These are phyloP conservation scores for Aspergillus piperis DNA, from an alignment of 2,329 filamentous ascomycete genomes.

Conservation along the genomic window DNA sequence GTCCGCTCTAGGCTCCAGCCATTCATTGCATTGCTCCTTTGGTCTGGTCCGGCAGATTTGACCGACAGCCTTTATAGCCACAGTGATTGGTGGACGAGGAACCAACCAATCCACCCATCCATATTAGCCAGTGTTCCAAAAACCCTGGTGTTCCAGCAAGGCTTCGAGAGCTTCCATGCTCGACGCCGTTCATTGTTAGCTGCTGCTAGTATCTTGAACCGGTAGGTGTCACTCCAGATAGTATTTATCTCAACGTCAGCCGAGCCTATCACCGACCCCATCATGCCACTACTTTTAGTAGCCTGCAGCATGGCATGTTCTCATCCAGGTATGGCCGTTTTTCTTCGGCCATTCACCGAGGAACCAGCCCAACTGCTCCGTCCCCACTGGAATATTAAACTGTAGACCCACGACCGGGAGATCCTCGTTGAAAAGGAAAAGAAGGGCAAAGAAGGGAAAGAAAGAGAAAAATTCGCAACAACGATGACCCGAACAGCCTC, in stretches of 20 bases:
- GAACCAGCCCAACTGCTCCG: neutral
- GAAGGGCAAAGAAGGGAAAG: too few species aligned
- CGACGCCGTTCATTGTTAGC: neutral
- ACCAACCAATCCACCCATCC: neutral
- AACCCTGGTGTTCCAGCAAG: neutral
- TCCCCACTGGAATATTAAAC: neutral
- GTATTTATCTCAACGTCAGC: neutral
- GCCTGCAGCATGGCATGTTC: neutral
- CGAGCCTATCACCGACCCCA: neutral
- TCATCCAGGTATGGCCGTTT: too few species aligned
- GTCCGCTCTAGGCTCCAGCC: neutral
- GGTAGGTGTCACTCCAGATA: neutral
- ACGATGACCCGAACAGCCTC: conserved; percentile 2
- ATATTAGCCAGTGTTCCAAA: neutral
- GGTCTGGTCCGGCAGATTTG: neutral
- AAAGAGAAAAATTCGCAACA: neutral
- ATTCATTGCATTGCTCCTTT: neutral
- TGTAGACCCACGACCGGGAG: neutral
- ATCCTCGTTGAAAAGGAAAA: neutral
- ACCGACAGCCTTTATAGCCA: neutral
- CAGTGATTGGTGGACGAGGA: neutral
- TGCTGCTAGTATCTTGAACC: neutral
- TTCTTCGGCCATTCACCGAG: neutral
- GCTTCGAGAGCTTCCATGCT: neutral
- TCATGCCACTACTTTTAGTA: neutral